A percentile compares a stretch with the other conserved stretches of the same genome.
phyloP scores from a whole-genome alignment of 441 rosid genomes.

The Eutrema salsugineum region DNA sequence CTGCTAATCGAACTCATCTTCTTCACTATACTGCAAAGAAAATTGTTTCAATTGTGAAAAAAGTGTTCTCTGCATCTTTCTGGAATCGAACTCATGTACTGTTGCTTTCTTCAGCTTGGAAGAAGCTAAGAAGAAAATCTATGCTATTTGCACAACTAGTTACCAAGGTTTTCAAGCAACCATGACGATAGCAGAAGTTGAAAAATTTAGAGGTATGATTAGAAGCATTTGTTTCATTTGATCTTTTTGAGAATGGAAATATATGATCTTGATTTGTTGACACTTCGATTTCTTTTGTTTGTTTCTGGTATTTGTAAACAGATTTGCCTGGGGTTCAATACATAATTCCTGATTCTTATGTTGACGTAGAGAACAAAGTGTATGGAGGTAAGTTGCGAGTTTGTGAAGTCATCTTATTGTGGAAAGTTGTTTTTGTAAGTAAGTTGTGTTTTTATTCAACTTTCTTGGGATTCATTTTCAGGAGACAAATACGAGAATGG shows the following conservation, averaged over 20 bases:
- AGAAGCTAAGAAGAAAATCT: slow-evolving; percentile 76
- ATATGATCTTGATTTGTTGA: slow-evolving; percentile 9
- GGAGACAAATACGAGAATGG: slow-evolving; percentile 91
- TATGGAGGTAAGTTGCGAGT: slow-evolving; percentile 65
- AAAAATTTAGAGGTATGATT: slow-evolving; percentile 55
- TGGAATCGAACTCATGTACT: not conserved
- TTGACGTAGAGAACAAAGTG: slow-evolving; percentile 74
- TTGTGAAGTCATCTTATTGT: not conserved
- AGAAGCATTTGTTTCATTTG: not conserved
- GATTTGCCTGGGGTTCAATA: slow-evolving; percentile 78
- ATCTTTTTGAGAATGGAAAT: not conserved
- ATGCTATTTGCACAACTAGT: slow-evolving; percentile 89
- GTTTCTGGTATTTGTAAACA: slow-evolving; percentile 28
- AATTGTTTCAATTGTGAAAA: not conserved
- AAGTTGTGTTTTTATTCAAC: not conserved
- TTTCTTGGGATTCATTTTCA: slow-evolving; percentile 23
- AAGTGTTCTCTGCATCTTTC: not conserved
- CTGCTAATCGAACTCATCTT: not conserved
- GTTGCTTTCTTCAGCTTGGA: slow-evolving; percentile 53
- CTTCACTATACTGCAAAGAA: not conserved
- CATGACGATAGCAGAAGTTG: slow-evolving; percentile 77
- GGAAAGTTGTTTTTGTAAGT: not conserved
- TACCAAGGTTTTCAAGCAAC: slow-evolving; percentile 88
- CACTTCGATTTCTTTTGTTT: not conserved
- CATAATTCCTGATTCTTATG: slow-evolving; percentile 85